Evolutionary conservation across 176 grass and related monocot genomes (phyloP).

Genomic region (Miscanthus lutarioriparius): DNA sequence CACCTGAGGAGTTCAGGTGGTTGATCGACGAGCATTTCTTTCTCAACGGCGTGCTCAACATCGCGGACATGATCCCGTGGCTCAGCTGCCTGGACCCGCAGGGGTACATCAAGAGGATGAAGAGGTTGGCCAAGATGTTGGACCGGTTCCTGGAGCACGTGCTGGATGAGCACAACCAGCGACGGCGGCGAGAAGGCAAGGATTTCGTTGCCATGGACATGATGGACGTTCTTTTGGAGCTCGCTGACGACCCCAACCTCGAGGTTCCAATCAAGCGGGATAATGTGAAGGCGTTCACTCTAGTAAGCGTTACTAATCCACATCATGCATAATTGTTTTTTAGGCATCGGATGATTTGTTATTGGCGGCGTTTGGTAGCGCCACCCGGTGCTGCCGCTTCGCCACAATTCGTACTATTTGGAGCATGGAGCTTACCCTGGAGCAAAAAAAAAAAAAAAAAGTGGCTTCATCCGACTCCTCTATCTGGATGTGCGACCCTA

Average conservation of each 20-base stretch:
- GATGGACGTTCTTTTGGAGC: slow-evolving; percentile 57
- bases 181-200: slow-evolving; percentile 23
- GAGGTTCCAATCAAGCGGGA: slow-evolving; percentile 53
- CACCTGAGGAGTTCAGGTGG: slow-evolving; percentile 54
- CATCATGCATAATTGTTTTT: no score
- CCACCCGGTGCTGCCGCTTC: no score
- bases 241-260: slow-evolving; percentile 47
- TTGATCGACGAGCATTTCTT: slow-evolving; percentile 58
- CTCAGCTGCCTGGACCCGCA: slow-evolving; percentile 48
- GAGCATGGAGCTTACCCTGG: no score
- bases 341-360: no score
- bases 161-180: slow-evolving; percentile 55
- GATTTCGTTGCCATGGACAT: slow-evolving; percentile 50
- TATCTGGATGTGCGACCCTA: no score
- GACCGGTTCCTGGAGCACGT: slow-evolving; percentile 65
- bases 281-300: slow-evolving; percentile 50
- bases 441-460: no score
- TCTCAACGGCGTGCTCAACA: slow-evolving; percentile 52
- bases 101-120: slow-evolving; percentile 59
- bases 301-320: slow-evolving; percentile 19
- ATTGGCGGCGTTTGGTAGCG: no score
- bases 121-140: slow-evolving; percentile 42
- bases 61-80: slow-evolving; percentile 59
- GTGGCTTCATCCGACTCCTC: no score
- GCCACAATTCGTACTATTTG: no score